phyloP scores from a whole-genome alignment of 768 basidiomycete genomes.

The Mycena capillaripes region DNA sequence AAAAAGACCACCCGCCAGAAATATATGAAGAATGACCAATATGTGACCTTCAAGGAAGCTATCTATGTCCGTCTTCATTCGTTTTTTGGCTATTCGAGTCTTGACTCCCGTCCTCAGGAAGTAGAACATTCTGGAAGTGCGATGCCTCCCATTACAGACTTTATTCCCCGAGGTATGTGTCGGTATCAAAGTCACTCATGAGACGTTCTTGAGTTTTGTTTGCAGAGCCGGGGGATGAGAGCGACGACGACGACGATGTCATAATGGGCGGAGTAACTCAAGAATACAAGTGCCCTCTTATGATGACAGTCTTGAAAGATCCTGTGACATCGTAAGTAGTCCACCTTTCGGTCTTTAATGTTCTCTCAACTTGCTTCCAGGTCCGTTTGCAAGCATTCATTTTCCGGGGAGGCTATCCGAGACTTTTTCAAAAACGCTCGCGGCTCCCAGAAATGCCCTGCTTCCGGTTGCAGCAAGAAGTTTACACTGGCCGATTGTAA shows the following conservation, averaged over 20 bases:
- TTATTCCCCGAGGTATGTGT: conserved; percentile 76
- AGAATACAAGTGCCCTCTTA: conserved; percentile 88
- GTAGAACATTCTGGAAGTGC: conserved; percentile 71
- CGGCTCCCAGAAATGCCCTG: conserved; percentile 69
- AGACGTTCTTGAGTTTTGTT: neutral
- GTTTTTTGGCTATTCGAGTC: neutral
- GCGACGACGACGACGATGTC: conserved; percentile 90
- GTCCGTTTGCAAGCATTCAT: conserved; percentile 83
- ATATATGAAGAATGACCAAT: conserved; percentile 74
- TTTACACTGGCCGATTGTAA: conserved; percentile 67
- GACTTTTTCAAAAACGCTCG: conserved; percentile 65
- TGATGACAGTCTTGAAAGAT: conserved; percentile 73
- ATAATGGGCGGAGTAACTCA: conserved; percentile 90
- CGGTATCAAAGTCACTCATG: neutral
- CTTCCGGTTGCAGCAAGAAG: conserved; percentile 76
- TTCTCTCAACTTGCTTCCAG: conserved; percentile 23
- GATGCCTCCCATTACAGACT: conserved; percentile 84
- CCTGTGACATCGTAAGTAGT: conserved; percentile 86
- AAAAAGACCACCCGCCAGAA: conserved; percentile 82
- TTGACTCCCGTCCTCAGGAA: conserved; percentile 60
- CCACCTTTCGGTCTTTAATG: conserved; percentile 3
- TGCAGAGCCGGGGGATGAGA: conserved; percentile 86
- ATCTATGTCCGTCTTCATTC: conserved; percentile 69
- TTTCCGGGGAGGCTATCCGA: conserved; percentile 78
- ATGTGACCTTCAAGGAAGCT: conserved; percentile 71